Evolutionary conservation across 331 rosid genomes (phyloP).

Genomic region (Pyrus hybrid): DNA sequence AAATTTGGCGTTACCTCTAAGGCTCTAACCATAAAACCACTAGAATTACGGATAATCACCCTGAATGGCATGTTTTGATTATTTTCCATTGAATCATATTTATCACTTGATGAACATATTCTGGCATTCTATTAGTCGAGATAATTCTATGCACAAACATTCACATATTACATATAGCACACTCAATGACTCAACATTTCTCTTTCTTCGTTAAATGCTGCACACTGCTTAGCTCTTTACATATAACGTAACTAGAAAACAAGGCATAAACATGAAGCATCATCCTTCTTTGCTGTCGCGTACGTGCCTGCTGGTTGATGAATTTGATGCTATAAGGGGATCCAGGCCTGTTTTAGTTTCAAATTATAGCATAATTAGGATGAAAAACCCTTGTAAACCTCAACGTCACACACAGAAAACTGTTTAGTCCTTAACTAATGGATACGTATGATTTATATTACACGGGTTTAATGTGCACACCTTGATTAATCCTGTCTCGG

Average conservation of each 20-base stretch:
- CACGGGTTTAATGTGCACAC: conserved; percentile 17
- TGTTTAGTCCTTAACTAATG: no score
- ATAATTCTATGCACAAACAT: no score
- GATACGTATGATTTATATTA: no score
- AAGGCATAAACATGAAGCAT: background rate
- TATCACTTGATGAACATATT: no score
- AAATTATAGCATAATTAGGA: conserved; percentile 1
- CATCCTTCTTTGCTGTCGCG: conserved; percentile 6
- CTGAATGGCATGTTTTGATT: no score
- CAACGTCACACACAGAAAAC: background rate
- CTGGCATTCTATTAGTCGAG: no score
- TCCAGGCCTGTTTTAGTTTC: conserved; percentile 59
- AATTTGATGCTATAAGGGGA: conserved; percentile 39
- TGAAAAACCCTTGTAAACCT: background rate
- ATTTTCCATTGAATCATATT: no score
- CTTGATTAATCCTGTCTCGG: conserved; percentile 65
- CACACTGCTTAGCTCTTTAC: background rate
- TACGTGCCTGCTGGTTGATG: background rate
- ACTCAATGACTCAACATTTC: no score
- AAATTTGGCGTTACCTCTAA: no score
- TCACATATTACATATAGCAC: no score
- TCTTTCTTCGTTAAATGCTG: background rate
- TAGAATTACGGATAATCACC: no score
- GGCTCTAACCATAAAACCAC: no score
- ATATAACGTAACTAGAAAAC: background rate